Percentiles rank a stretch among this genome's conserved stretches.
These are phyloP conservation scores for Phoenix roebelenii DNA, from an alignment of 176 grass and related monocot genomes.

Conservation along the genomic window DNA sequence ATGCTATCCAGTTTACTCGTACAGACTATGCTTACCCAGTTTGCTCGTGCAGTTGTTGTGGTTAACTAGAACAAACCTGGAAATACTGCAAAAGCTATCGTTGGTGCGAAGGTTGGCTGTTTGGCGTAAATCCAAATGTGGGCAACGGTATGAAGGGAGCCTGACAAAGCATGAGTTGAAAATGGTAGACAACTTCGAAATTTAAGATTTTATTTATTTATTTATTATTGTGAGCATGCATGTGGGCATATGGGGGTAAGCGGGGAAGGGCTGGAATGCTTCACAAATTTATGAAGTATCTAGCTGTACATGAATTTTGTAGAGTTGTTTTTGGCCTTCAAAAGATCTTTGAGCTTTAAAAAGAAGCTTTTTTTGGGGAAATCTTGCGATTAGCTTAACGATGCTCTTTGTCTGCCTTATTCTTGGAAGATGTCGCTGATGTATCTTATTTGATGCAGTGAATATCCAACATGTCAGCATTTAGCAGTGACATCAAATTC, in stretches of 20 bases:
- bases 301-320: neutral
- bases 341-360: too few species aligned
- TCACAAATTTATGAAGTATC: slow-evolving; percentile 5
- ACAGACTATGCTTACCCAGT: neutral
- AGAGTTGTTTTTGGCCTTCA: too few species aligned
- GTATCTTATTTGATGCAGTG: too few species aligned
- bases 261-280: neutral
- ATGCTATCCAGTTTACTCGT: neutral
- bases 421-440: too few species aligned
- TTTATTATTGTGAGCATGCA: neutral
- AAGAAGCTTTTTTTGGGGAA: too few species aligned
- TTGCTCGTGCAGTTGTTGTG: slow-evolving; percentile 63
- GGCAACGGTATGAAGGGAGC: slow-evolving; percentile 12
- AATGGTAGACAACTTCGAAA: slow-evolving; percentile 38
- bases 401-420: too few species aligned
- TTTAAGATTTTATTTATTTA: neutral
- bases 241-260: neutral
- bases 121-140: slow-evolving; percentile 28
- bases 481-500: too few species aligned
- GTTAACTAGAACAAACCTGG: slow-evolving; percentile 83
- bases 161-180: slow-evolving; percentile 25
- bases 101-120: slow-evolving; percentile 79
- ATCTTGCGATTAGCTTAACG: too few species aligned
- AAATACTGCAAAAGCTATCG: slow-evolving; percentile 88
- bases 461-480: too few species aligned